Percentiles rank a stretch among this genome's conserved stretches.
Conservation (phyloP, 2,329 filamentous ascomycete species). For the Myriosclerotinia duriaeana region DNA sequence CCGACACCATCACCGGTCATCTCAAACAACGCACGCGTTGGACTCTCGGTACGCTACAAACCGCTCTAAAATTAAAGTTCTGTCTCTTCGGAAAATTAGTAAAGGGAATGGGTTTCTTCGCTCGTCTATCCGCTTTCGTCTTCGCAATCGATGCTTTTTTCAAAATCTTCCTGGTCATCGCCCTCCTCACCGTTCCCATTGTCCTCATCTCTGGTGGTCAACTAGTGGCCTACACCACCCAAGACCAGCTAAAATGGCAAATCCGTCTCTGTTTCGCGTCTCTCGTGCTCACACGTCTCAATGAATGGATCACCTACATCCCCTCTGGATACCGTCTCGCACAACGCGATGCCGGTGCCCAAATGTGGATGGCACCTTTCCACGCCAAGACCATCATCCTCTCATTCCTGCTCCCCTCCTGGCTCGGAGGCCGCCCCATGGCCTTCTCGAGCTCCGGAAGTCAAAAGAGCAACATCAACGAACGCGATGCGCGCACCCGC, state of each 20-base stretch:
- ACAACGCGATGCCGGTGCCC: constrained; percentile 55
- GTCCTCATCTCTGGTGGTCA: constrained; percentile 57
- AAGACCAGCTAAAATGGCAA: constrained; percentile 57
- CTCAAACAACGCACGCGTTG: constrained; percentile 58
- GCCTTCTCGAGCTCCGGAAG: constrained; percentile 63
- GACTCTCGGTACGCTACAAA: constrained; percentile 48
- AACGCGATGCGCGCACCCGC: constrained; percentile 53
- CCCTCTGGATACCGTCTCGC: constrained; percentile 60
- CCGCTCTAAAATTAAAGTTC: constrained; percentile 59
- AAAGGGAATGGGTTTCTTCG: constrained; percentile 53
- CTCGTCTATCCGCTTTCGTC: constrained; percentile 59
- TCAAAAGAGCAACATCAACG: constrained; percentile 55
- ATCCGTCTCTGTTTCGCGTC: constrained; percentile 56
- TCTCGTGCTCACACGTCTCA: constrained; percentile 52
- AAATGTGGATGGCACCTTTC: constrained; percentile 64
- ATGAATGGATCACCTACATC: constrained; percentile 58
- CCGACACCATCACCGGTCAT: constrained; percentile 56
- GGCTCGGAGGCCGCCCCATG: constrained; percentile 58
- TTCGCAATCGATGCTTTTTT: constrained; percentile 57
- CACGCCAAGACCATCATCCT: constrained; percentile 58
- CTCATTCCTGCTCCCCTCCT: constrained; percentile 56
- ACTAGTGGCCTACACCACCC: constrained; percentile 55
- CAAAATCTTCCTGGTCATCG: constrained; percentile 54
- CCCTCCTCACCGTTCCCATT: constrained; percentile 58
- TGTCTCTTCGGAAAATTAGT: constrained; percentile 56